Base-by-base conservation (phyloP, 257 asterid species). In the Dorcoceras hygrometricum region DNA sequence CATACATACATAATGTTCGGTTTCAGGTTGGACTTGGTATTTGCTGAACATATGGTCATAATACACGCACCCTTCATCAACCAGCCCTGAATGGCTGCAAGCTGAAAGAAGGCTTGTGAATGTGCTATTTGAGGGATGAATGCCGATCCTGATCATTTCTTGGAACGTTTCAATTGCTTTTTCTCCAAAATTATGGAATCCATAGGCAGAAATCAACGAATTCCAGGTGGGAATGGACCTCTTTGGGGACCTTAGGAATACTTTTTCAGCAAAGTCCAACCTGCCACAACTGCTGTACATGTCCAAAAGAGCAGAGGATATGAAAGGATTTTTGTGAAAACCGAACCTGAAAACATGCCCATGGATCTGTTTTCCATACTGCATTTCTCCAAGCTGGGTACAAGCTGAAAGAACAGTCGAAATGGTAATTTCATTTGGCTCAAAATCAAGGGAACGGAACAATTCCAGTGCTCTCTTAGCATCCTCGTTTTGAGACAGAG, bases 261-360 rank as follows among this genome's bases (percentile, higher is more conserved):
- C 87, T 27, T n/a, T 58, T 60, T 65, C 82, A 31, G 92, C 86
- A 20, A 65, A 69, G 31, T 83, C 88, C 60, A 87, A 63, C 67
- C 85, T 72, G 69, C 92, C 95, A 61, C 89, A 80, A 16, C 79
- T 79, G 84, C 95, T 85, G 76, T 87, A 87, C 92, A 85, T 76
- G 78, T 83, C 86, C 66, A 78, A 48, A 22, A 87, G 87, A 20
- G 90, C 85, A 50, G 95, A 77, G 1, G 85, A 71, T 63, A 87
- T 54, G 36, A 55, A 81, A 56, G 87, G 82, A 58, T 87, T 85
- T 64, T 54, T 65, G 53, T 71, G 56, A 19, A 85, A 71, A 31
- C 46, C 57, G 5, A 66, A 73, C 71, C 88, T 75, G 74, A 81
- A 72, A 2, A 76, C 79, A 46, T 73, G 87, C 6, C 85, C 90